Conservation (phyloP, 2,329 filamentous ascomycete genomes). For the Madurella fahalii region DNA sequence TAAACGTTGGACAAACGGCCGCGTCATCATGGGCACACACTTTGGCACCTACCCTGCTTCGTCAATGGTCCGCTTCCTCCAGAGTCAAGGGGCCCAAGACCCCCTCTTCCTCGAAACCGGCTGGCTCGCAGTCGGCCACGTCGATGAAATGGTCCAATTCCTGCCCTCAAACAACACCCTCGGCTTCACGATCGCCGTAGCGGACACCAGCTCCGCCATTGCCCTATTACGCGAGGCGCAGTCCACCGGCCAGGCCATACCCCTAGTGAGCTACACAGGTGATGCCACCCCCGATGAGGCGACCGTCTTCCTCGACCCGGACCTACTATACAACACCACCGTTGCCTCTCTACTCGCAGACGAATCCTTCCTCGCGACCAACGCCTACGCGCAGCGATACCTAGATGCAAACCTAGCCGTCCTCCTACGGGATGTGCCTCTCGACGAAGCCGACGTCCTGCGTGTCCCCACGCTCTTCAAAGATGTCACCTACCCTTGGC, state of each 20-base stretch:
- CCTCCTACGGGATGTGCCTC: conserved; percentile 4
- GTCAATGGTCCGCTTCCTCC: conserved; percentile 1
- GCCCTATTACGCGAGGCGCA: background rate
- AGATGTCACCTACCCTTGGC: conserved; percentile 5
- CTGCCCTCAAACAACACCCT: background rate
- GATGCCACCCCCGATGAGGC: conserved; percentile 3
- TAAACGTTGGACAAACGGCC: conserved; percentile 5
- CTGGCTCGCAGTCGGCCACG: conserved; percentile 8
- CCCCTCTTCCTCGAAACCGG: conserved; percentile 6
- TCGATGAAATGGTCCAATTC: conserved; percentile 11
- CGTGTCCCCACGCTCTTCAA: conserved; percentile 10
- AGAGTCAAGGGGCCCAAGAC: background rate
- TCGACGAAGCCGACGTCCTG: background rate
- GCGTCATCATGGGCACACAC: conserved; percentile 7
- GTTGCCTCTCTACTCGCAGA: conserved; percentile 2
- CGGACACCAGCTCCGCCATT: conserved; percentile 2
- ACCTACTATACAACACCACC: conserved; percentile 3
- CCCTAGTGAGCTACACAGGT: conserved; percentile 3
- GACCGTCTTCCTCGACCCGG: conserved; percentile 1
- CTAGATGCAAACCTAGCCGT: conserved; percentile 1
- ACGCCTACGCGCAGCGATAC: conserved; percentile 4
- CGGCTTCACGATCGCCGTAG: conserved; percentile 3
- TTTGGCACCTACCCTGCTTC: conserved; percentile 6
- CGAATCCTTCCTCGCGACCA: background rate
- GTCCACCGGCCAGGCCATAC: conserved; percentile 1